These are phyloP conservation scores for Macrophomina tecta DNA, from an alignment of 2,329 filamentous ascomycete genomes.

Conservation along the genomic window DNA sequence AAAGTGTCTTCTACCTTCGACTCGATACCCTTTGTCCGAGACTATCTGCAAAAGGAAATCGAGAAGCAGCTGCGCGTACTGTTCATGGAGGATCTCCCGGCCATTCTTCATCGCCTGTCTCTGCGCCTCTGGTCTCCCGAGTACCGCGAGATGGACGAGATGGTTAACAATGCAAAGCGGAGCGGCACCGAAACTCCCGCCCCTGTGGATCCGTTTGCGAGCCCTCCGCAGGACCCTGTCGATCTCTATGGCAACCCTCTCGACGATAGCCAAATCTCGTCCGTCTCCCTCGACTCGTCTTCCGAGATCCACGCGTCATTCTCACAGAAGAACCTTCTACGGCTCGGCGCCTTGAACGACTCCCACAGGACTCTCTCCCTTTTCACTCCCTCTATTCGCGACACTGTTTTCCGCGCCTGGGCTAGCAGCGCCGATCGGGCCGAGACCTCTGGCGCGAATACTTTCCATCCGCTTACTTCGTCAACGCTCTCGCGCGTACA, in stretches of 20 bases:
- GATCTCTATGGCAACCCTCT: conserved; percentile 80
- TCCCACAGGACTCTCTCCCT: conserved; percentile 90
- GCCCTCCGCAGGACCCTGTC: conserved; percentile 79
- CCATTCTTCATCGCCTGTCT: conserved; percentile 93
- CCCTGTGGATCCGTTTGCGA: conserved; percentile 79
- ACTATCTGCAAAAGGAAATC: conserved; percentile 95
- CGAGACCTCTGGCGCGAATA: conserved; percentile 56
- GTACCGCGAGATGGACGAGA: conserved; percentile 71
- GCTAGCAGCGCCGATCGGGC: conserved; percentile 76
- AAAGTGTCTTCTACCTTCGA: conserved; percentile 99
- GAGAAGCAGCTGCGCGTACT: conserved; percentile 89
- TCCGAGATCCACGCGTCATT: conserved; percentile 87
- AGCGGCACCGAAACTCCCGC: conserved; percentile 53
- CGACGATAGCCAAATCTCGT: conserved; percentile 75
- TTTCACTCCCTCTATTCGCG: conserved; percentile 87
- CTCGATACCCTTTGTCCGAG: conserved; percentile 96
- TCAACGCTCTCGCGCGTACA: conserved; percentile 55
- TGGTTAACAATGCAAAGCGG: conserved; percentile 52
- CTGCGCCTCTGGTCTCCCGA: conserved; percentile 90
- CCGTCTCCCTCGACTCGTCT: conserved; percentile 77
- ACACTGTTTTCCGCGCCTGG: conserved; percentile 93
- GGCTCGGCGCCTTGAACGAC: conserved; percentile 80
- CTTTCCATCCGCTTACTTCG: conserved; percentile 49
- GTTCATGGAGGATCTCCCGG: conserved; percentile 97
- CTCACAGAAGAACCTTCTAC: conserved; percentile 90